Evolutionary conservation across 768 basidiomycete genomes (phyloP), one percentile per base, ranked within the genome.

Genomic region (Tricholoma terreum): DNA sequence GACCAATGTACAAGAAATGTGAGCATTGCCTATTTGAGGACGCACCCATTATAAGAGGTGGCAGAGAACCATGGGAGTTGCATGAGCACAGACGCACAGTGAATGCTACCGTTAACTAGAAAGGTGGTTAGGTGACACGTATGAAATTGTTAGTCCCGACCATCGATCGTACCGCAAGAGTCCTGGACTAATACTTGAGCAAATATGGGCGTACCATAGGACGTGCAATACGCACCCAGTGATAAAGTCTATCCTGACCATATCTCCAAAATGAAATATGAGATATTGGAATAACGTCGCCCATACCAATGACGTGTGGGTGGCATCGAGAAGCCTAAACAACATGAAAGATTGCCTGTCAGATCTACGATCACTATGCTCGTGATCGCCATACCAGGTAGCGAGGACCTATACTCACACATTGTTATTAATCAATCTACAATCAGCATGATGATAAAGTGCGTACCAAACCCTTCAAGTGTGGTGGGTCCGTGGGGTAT

Each of bases 1-100:
- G 57, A 79, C 77, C 77, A 75, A 40, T 78, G 77, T 9, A 78
- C 76, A 4, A 73, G 64, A 40, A 78, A 75, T 9, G 77, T 78
- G 4, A 78, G 60, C 30, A 77, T 53, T 1, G 75, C 77, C 77
- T 73, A 48, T 34, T 61, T 31, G 42, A 17, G 35, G 24, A 12
- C 34, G 19, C 17, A 38, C 12, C 30, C n/a, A 40, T 3, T 4
- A 38, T 24, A 22, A 40, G 54, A 48, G 27, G 31, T n/a, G 31
- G 4, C 4, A 12, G 10, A 5, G 17, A 34, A 38, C 6, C 33
- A 7, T 17, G 4, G 24, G 31, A 19, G 22, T 9, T 17, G 17
- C 8, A 15, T 6, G 10, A 33, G 21, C 11, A 15, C 14, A 14
- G n/a, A 54, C 67, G 21, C 33, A 72, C 71, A 10, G 70, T 72